Conservation (phyloP, 75 land plant species). For the Ceratopteris richardii region DNA sequence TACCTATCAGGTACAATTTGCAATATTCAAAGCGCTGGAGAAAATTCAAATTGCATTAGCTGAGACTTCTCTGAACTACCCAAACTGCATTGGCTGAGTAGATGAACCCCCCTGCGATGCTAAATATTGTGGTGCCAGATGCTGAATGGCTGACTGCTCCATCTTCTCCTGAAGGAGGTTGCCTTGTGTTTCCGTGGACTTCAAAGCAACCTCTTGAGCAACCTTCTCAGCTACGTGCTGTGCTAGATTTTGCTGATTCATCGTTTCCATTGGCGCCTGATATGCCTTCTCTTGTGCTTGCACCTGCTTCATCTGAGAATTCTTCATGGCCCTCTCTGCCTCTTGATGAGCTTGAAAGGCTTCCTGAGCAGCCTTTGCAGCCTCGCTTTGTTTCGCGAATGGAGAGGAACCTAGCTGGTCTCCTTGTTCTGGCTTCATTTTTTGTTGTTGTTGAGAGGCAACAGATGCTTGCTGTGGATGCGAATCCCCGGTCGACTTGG, state of each 20-base stretch:
- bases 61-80: too few species aligned
- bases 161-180: not conserved
- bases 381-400: too few species aligned
- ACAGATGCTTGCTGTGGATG: too few species aligned
- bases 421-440: too few species aligned
- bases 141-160: not conserved
- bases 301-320: not conserved
- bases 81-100: too few species aligned
- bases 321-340: slow-evolving; percentile 1
- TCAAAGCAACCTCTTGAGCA: not conserved
- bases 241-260: not conserved
- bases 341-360: slow-evolving; percentile 3
- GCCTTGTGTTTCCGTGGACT: not conserved
- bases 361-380: not conserved
- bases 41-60: too few species aligned
- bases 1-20: too few species aligned
- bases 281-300: slow-evolving; percentile 2
- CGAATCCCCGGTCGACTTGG: too few species aligned
- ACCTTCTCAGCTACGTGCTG: not conserved
- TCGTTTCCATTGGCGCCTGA: not conserved
- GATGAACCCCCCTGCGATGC: too few species aligned
- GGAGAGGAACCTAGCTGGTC: too few species aligned
- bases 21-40: too few species aligned
- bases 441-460: too few species aligned
- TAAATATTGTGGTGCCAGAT: not conserved